These are phyloP conservation scores for Orbilia blumenaviensis DNA, from an alignment of 2,329 filamentous ascomycete genomes.

Conservation along the genomic window DNA sequence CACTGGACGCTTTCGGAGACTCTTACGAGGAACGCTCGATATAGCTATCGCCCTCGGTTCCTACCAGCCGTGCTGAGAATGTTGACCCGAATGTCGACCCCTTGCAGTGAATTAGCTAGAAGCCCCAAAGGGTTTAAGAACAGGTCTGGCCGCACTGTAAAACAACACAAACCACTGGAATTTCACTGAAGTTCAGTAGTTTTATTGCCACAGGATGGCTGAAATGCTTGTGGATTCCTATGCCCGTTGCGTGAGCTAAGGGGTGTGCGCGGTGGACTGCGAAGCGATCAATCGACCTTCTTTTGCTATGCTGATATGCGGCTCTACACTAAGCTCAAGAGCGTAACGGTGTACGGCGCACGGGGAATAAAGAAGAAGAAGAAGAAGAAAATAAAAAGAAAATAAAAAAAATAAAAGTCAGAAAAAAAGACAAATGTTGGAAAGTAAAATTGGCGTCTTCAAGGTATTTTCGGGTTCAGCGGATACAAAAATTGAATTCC, in stretches of 20 bases:
- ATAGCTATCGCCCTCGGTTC: conserved; percentile 47
- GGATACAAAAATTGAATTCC: conserved; percentile 27
- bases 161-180: conserved; percentile 40
- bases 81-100: conserved; percentile 48
- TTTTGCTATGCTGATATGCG: neutral
- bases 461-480: conserved; percentile 16
- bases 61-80: conserved; percentile 43
- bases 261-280: neutral
- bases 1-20: conserved; percentile 22
- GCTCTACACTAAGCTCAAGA: neutral
- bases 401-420: neutral
- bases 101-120: conserved; percentile 32
- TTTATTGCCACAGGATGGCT: conserved; percentile 44
- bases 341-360: neutral
- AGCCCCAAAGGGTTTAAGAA: conserved; percentile 20
- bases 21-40: conserved; percentile 29
- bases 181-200: conserved; percentile 28
- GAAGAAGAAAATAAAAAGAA: too few species aligned
- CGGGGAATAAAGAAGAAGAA: too few species aligned
- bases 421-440: neutral
- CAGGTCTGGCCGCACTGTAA: conserved; percentile 32
- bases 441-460: conserved; percentile 14
- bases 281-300: neutral
- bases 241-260: conserved; percentile 40
- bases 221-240: conserved; percentile 53